Conservation (phyloP, 352 stramenopile species). For the Globisporangium cederbergense region DNA sequence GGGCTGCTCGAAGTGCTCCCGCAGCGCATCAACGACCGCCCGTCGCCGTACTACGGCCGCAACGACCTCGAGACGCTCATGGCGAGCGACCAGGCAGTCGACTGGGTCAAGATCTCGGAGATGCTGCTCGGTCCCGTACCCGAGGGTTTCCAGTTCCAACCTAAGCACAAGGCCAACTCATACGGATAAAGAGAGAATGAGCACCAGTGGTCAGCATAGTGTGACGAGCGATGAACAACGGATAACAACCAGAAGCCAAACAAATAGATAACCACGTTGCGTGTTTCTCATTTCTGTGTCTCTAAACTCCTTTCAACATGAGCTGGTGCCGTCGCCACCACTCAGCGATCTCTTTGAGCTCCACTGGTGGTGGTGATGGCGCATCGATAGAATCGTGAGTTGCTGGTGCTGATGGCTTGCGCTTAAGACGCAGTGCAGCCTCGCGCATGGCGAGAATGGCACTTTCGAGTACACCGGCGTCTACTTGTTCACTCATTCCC, state of each 20-base stretch:
- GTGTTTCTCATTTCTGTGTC: neutral
- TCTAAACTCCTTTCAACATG: constrained; percentile 2
- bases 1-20: constrained; percentile 94
- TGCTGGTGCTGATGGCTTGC: constrained; percentile 11
- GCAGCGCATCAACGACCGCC: constrained; percentile 97
- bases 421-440: constrained; percentile 16
- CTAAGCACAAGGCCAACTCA: constrained; percentile 98
- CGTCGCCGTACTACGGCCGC: constrained; percentile 89
- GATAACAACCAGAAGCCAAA: neutral
- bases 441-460: constrained; percentile 1
- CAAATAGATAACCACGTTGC: neutral
- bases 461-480: neutral
- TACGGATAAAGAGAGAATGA: constrained; percentile 52
- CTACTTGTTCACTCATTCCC: constrained; percentile 1
- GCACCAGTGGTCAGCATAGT: neutral
- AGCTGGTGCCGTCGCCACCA: constrained; percentile 40
- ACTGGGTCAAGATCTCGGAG: constrained; percentile 99
- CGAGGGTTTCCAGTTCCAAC: constrained; percentile 92
- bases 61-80: constrained; percentile 98
- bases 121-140: constrained; percentile 97
- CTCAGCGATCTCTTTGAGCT: constrained; percentile 39
- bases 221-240: neutral
- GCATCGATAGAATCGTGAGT: constrained; percentile 7
- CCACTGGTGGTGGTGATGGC: constrained; percentile 10
- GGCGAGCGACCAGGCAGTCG: constrained; percentile 90